Conservation (phyloP, 73 alveolate genomes). For the Loxodes magnus region DNA sequence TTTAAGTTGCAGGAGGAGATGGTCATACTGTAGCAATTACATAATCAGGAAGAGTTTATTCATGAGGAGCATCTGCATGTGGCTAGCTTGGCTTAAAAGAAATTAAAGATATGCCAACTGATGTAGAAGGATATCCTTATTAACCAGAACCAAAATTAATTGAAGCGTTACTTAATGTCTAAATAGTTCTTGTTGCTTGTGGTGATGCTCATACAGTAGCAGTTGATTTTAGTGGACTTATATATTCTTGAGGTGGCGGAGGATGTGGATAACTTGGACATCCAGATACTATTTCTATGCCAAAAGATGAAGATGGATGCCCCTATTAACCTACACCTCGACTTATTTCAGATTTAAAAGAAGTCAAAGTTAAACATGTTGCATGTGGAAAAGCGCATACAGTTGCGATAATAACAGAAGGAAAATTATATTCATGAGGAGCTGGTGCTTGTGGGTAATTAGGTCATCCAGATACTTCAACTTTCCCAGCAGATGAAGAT, state of each 20-base stretch:
- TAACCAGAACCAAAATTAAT: slow-evolving; percentile 81
- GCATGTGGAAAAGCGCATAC: slow-evolving; percentile 44
- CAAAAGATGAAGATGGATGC: slow-evolving; percentile 71
- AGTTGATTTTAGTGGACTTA: slow-evolving; percentile 66
- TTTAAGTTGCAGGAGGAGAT: slow-evolving; percentile 86
- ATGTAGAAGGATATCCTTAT: slow-evolving; percentile 84
- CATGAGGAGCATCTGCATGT: slow-evolving; percentile 89
- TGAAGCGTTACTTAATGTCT: slow-evolving; percentile 38
- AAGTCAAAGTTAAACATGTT: not conserved
- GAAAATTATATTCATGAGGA: slow-evolving; percentile 69
- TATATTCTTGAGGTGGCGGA: slow-evolving; percentile 88
- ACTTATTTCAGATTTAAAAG: slow-evolving; percentile 12
- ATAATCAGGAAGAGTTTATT: slow-evolving; percentile 65
- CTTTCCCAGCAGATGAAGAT: slow-evolving; percentile 63
- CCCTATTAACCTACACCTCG: slow-evolving; percentile 83
- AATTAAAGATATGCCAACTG: slow-evolving; percentile 52
- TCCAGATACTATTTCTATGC: slow-evolving; percentile 77
- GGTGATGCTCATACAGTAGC: slow-evolving; percentile 97
- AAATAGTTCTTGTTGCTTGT: slow-evolving; percentile 71
- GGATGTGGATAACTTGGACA: slow-evolving; percentile 92
- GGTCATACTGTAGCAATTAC: slow-evolving; percentile 91
- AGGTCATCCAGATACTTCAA: slow-evolving; percentile 80
- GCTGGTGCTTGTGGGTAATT: slow-evolving; percentile 92
- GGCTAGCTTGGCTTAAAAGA: slow-evolving; percentile 50
- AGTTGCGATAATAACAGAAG: slow-evolving; percentile 63